Conservation (phyloP, 2,329 filamentous ascomycete genomes). For the Cladophialophora bantiana region DNA sequence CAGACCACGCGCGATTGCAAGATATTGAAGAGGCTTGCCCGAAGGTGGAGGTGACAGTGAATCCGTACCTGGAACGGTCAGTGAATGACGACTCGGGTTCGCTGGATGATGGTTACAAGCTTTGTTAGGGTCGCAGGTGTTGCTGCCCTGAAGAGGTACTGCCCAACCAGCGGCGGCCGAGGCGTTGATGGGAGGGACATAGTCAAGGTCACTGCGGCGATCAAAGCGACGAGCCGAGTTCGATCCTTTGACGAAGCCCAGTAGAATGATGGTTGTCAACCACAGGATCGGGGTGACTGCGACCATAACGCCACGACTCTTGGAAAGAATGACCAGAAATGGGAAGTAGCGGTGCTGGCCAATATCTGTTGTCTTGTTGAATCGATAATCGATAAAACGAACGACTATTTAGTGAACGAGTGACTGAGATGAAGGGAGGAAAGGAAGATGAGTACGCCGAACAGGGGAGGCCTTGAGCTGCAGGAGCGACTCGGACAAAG, state of each 20-base stretch:
- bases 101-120: constrained; percentile 24
- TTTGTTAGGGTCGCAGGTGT: constrained; percentile 29
- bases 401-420: constrained; percentile 20
- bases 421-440: constrained; percentile 19
- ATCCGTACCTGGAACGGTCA: constrained; percentile 32
- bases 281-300: constrained; percentile 17
- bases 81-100: neutral
- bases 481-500: constrained; percentile 3
- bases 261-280: constrained; percentile 21
- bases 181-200: constrained; percentile 27
- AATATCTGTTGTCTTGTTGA: constrained; percentile 14
- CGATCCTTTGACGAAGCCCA: constrained; percentile 13
- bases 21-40: constrained; percentile 49
- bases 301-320: constrained; percentile 31
- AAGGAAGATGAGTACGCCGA: constrained; percentile 21
- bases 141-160: constrained; percentile 36
- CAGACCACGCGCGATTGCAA: constrained; percentile 57
- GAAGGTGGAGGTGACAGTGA: constrained; percentile 44
- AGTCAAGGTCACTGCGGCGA: constrained; percentile 30
- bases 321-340: constrained; percentile 35
- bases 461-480: constrained; percentile 8
- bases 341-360: constrained; percentile 9
- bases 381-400: constrained; percentile 7
- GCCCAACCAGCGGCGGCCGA: constrained; percentile 34
- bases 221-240: constrained; percentile 26